phyloP scores from a whole-genome alignment of 2,329 filamentous ascomycete species.

The Stagonosporopsis chrysanthemi region DNA sequence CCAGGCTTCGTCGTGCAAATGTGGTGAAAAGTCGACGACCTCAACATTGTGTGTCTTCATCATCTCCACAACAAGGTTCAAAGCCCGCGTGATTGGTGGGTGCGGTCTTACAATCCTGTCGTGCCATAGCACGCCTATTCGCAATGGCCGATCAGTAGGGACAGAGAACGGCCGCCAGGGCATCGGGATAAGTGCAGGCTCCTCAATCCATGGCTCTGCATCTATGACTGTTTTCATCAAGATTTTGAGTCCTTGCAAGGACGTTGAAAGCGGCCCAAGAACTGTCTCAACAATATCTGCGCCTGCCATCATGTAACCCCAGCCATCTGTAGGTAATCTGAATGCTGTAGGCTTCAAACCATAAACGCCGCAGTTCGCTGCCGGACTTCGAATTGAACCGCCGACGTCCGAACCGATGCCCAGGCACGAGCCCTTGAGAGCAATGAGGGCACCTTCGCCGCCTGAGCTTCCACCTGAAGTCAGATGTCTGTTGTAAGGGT shows the following conservation, averaged over 20 bases:
- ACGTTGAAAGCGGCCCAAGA: slow-evolving; percentile 63
- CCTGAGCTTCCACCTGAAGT: slow-evolving; percentile 63
- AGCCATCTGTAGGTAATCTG: slow-evolving; percentile 54
- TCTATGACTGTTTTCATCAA: slow-evolving; percentile 63
- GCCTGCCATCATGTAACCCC: slow-evolving; percentile 54
- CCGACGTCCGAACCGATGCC: slow-evolving; percentile 54
- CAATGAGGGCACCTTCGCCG: slow-evolving; percentile 64
- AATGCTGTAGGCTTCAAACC: slow-evolving; percentile 54
- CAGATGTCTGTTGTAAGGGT: slow-evolving; percentile 61
- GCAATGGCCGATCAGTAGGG: slow-evolving; percentile 49
- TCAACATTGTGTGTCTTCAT: slow-evolving; percentile 59
- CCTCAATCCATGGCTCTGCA: slow-evolving; percentile 63
- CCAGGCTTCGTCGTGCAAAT: slow-evolving; percentile 60
- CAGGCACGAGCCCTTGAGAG: slow-evolving; percentile 60
- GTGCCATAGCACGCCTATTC: slow-evolving; percentile 69
- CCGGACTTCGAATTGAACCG: slow-evolving; percentile 33
- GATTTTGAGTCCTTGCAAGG: slow-evolving; percentile 59
- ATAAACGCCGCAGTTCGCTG: slow-evolving; percentile 44
- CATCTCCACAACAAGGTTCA: slow-evolving; percentile 56
- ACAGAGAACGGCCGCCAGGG: slow-evolving; percentile 58
- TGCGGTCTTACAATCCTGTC: slow-evolving; percentile 72
- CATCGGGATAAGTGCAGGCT: slow-evolving; percentile 66
- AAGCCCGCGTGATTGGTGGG: slow-evolving; percentile 67
- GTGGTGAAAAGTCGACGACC: slow-evolving; percentile 60
- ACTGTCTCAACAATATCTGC: slow-evolving; percentile 58